Base-by-base conservation (phyloP, 169 alveolate genomes). In the Eimeria necatrix region DNA sequence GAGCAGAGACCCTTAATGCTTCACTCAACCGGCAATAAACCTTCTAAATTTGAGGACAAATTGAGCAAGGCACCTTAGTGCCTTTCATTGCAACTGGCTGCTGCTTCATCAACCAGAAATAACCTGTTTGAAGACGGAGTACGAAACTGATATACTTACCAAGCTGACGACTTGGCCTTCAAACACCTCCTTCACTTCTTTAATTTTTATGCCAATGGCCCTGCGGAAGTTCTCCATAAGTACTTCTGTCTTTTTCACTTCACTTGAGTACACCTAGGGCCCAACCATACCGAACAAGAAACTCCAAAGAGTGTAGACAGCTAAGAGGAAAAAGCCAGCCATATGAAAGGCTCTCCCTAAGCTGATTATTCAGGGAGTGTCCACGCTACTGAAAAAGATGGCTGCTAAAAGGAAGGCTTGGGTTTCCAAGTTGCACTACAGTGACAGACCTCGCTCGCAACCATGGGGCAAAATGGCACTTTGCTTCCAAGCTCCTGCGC, bases 391-490 rank as follows among this genome's bases (percentile, higher is more conserved):
- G 41, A 4, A 8, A 46, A 14, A 4, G 41, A 4, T 6, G 14
- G 32, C 1, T 68, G 73, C 49, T 74, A 32, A 32, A 32, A 32
- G 41, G 2, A 32, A 32, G 41, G 41, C 41, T 32, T 32, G 41
- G 41, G 41, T 32, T 93, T 10, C 20, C 68, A 18, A 56, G 12
- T 3, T 18, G 20, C 12, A 18, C 8, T 12, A 24, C 26, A 48
- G 24, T 48, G 9, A 80, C 89, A 4, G 24, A 99, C 99, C 98
- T 99, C 99, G 16, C 99, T 98, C 49, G 99, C 99, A 22, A 99
- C 99, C 99, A 99, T 98, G 24, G 99, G 99, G 95, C 99, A 99
- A 97, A 99, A 99, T 4, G 99, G 99, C 95, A 99, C 99, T 92
- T 99, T 98, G n/a, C 99, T 98, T 32, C 99, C 99, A 73, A 99